Conservation (phyloP, 768 basidiomycete species). For the Rhizopogon vesiculosus region DNA sequence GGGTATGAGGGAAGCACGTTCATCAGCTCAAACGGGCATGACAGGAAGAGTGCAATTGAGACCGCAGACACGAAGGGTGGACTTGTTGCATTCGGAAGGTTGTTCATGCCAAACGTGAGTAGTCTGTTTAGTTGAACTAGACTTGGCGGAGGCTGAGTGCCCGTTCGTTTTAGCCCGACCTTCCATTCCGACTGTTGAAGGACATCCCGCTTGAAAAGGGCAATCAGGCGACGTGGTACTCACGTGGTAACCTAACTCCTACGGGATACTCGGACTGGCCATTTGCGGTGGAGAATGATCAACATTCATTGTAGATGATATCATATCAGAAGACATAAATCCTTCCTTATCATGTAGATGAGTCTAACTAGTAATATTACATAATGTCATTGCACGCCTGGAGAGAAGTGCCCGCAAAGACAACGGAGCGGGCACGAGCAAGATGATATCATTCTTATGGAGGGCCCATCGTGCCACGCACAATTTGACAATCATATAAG, state of each 20-base stretch:
- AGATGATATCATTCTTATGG: no score
- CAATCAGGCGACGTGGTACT: conserved; percentile 19
- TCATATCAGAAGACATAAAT: no score
- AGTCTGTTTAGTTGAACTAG: background rate
- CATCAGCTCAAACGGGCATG: conserved; percentile 43
- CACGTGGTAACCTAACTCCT: conserved; percentile 16
- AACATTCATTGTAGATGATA: background rate
- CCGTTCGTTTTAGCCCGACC: conserved; percentile 20
- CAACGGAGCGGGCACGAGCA: no score
- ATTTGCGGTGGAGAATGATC: conserved; percentile 10
- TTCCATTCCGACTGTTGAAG: conserved; percentile 23
- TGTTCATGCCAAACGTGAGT: conserved; percentile 35
- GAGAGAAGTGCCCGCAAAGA: no score
- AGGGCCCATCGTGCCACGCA: no score
- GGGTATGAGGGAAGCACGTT: conserved; percentile 23
- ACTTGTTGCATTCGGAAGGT: conserved; percentile 33
- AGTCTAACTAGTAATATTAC: no score
- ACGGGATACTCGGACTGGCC: conserved; percentile 27
- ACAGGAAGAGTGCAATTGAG: conserved; percentile 33
- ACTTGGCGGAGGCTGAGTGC: background rate
- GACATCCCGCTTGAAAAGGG: conserved; percentile 14
- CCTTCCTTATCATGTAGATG: no score
- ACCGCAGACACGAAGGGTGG: conserved; percentile 29
- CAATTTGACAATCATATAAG: no score
- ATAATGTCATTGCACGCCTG: no score